Conservation (phyloP, 1,284 basidiomycete genomes). For the Cerioporus squamosus region DNA sequence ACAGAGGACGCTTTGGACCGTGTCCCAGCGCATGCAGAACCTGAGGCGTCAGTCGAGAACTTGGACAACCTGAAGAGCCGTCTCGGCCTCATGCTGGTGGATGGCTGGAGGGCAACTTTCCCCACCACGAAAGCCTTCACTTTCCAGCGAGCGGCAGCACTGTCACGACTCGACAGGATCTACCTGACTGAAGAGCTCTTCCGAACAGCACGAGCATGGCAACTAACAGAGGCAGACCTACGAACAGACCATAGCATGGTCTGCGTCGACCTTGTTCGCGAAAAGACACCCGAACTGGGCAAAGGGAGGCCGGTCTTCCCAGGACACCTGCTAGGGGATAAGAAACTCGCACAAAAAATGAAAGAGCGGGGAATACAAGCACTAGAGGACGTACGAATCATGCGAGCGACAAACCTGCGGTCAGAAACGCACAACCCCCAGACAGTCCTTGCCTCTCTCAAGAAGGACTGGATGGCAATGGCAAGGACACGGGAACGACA, state of each 20-base stretch:
- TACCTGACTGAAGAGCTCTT: slow-evolving; percentile 20
- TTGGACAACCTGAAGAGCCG: not conserved
- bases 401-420: rapidly evolving
- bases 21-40: not conserved
- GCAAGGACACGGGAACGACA: not conserved
- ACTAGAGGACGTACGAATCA: not conserved
- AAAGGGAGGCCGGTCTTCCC: slow-evolving; percentile 37
- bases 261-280: slow-evolving; percentile 25
- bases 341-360: slow-evolving; percentile 10
- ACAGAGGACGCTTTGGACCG: slow-evolving; percentile 31
- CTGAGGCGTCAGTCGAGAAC: slow-evolving; percentile 18
- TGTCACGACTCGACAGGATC: slow-evolving; percentile 43
- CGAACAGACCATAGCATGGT: slow-evolving; percentile 26
- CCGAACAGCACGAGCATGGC: slow-evolving; percentile 30
- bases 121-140: slow-evolving; percentile 34
- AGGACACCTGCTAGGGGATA: slow-evolving; percentile 27
- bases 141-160: slow-evolving; percentile 13
- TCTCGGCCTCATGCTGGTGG: slow-evolving; percentile 25
- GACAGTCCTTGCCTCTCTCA: not conserved
- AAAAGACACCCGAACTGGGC: slow-evolving; percentile 31
- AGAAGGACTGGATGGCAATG: not conserved
- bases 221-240: slow-evolving; percentile 9
- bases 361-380: not conserved
- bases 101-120: slow-evolving; percentile 41
- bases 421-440: not conserved